phyloP scores from a whole-genome alignment of 306 rosid species.

The Bauhinia variegata region DNA sequence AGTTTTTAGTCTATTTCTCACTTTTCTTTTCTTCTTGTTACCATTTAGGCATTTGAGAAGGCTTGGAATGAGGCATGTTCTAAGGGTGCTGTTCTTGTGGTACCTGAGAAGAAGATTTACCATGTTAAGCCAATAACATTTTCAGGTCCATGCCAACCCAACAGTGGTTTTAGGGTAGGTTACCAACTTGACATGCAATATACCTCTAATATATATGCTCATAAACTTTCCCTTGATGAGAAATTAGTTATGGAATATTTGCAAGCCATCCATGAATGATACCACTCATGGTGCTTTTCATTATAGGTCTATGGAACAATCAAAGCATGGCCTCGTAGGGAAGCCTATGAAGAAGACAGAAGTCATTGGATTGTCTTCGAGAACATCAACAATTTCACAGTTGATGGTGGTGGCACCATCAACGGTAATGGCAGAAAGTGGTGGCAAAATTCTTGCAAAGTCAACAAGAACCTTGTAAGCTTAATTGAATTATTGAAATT shows the following conservation, averaged over 20 bases:
- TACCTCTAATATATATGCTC: not conserved
- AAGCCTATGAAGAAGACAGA: constrained; percentile 51
- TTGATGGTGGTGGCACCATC: constrained; percentile 72
- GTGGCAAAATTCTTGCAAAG: constrained; percentile 89
- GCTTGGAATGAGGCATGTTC: constrained; percentile 78
- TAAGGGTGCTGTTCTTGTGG: constrained; percentile 42
- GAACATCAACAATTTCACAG: constrained; percentile 41
- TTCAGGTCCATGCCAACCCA: constrained; percentile 73
- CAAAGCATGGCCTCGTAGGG: constrained; percentile 58
- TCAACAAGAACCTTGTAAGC: constrained; percentile 57
- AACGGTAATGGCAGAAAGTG: constrained; percentile 82
- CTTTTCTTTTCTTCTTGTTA: not conserved
- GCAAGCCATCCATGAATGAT: not conserved
- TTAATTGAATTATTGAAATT: not conserved
- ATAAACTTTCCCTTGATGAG: not conserved
- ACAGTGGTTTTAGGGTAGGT: constrained; percentile 55
- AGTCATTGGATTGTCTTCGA: constrained; percentile 63
- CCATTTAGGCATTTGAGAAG: constrained; percentile 58
- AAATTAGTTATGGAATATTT: not conserved
- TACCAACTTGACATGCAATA: not conserved
- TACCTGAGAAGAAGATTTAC: constrained; percentile 51
- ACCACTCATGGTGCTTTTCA: constrained; percentile 9
- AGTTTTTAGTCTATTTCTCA: not conserved
- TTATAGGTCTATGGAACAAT: constrained; percentile 68
- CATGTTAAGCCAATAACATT: constrained; percentile 65